Evolutionary conservation across 768 basidiomycete species (phyloP), one percentile per base, ranked within the genome.

Genomic region (Cystoderma amianthinum): DNA sequence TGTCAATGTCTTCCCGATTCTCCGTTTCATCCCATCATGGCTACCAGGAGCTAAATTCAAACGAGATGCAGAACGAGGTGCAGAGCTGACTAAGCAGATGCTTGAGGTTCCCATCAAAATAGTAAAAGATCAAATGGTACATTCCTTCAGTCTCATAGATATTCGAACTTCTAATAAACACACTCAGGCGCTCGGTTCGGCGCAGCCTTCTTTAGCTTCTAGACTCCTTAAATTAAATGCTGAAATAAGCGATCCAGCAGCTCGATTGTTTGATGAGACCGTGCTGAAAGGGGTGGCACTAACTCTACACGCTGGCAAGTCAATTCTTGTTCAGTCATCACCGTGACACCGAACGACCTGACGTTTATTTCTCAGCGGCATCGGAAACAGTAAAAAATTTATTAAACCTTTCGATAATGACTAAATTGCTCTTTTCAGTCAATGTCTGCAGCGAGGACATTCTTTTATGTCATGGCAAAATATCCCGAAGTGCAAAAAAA

Each of bases 41-140:
- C 54, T 62, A 37, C 61, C 62, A 4, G 62, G 61, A 2, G 52
- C 61, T n/a, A n/a, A n/a, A 2, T 62, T 58, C 45, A 47, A 56
- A 20, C 37, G 36, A 6, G 38, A 44, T n/a, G 52, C 48, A 5
- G 34, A 44, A 24, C 42, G 49, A 24, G 39, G 41, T 5, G 38
- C 28, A 20, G 38, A 47, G 18, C 28, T 47, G 33, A 48, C 48
- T 1, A 35, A 44, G 5, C 41, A 49, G 4, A 47, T 58, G 46
- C 41, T 37, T 15, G 45, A 56, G 32, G 38, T 49, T 9, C 54
- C 55, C 0, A 52, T 57, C 22, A 47, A 52, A 11, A 43, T 48
- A 28, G 49, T 50, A 2, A 44, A 42, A 38, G 49, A 45, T 30
- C 23, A 39, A 15, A 48, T 55, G 42, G 58, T 56, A 4, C 9